These are phyloP conservation scores for Adansonia madagascariensis DNA, from an alignment of 441 rosid species.

Conservation along the genomic window DNA sequence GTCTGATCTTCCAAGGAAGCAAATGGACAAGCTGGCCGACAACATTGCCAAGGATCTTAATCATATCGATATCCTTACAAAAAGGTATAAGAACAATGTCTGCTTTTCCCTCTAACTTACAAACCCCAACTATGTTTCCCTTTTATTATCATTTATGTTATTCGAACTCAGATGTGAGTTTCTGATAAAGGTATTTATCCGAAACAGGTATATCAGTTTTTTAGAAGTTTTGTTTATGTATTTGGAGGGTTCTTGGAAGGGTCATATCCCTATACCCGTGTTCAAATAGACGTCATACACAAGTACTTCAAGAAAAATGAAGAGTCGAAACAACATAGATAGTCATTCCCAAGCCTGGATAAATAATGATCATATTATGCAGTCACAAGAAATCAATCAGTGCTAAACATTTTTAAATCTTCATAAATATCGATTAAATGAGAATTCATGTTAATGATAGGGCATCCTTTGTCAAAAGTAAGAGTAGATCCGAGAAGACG, in stretches of 20 bases:
- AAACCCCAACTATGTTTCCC: background rate
- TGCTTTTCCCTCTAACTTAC: background rate
- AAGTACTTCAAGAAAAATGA: too few relatives aligned
- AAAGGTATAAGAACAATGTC: slow-evolving; percentile 56
- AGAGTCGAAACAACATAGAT: background rate
- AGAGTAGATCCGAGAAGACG: background rate
- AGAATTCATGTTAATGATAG: background rate
- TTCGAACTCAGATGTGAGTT: too few relatives aligned
- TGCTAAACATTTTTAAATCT: background rate
- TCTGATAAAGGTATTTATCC: too few relatives aligned
- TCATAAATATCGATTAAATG: background rate
- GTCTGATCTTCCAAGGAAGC: slow-evolving; percentile 96
- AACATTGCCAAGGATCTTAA: slow-evolving; percentile 70
- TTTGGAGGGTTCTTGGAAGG: too few relatives aligned
- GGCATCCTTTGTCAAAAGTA: background rate
- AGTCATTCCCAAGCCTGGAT: background rate
- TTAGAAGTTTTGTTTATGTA: too few relatives aligned
- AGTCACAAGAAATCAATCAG: background rate
- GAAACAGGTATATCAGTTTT: too few relatives aligned
- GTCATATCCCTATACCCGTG: too few relatives aligned
- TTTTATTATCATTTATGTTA: background rate
- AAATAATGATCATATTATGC: background rate
- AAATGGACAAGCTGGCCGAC: slow-evolving; percentile 87
- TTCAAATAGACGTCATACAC: too few relatives aligned
- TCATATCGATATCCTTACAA: slow-evolving; percentile 87